Evolutionary conservation across 2,329 filamentous ascomycete species (phyloP).

Genomic region (Colletotrichum lindemuthianum): DNA sequence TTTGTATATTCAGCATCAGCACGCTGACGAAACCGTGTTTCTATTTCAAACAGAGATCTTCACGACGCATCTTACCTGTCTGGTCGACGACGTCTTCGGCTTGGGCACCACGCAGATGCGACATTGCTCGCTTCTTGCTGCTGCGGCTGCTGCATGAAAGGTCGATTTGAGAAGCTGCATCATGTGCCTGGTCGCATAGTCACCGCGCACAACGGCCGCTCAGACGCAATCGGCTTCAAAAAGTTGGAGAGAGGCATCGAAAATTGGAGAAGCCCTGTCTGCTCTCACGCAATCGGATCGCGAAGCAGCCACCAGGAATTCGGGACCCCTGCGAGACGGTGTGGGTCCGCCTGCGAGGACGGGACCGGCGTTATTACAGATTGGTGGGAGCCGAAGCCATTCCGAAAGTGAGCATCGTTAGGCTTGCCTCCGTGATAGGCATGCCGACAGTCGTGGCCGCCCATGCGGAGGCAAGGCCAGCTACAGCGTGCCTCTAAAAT

Average conservation of each 20-base stretch:
- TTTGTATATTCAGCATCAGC: background rate
- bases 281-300: slow-evolving; percentile 21
- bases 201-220: slow-evolving; percentile 15
- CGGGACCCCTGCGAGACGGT: slow-evolving; percentile 9
- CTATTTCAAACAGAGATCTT: slow-evolving; percentile 16
- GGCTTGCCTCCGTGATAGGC: slow-evolving; percentile 7
- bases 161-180: slow-evolving; percentile 1
- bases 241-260: slow-evolving; percentile 19
- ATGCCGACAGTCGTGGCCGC: background rate
- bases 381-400: slow-evolving; percentile 8
- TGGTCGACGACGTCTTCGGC: background rate
- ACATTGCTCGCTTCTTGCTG: background rate
- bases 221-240: slow-evolving; percentile 1
- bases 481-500: background rate
- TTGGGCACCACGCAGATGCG: slow-evolving; percentile 4
- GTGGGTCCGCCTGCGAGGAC: slow-evolving; percentile 1
- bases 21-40: background rate
- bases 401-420: slow-evolving; percentile 5
- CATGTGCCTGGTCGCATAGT: background rate
- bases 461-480: no score
- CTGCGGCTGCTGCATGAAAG: background rate
- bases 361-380: background rate
- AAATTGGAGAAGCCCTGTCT: slow-evolving; percentile 27
- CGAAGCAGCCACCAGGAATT: slow-evolving; percentile 10
- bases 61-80: background rate